These are phyloP conservation scores for Heliamphora exappendiculata DNA, from an alignment of 148 eudicot species.

Conservation along the genomic window DNA sequence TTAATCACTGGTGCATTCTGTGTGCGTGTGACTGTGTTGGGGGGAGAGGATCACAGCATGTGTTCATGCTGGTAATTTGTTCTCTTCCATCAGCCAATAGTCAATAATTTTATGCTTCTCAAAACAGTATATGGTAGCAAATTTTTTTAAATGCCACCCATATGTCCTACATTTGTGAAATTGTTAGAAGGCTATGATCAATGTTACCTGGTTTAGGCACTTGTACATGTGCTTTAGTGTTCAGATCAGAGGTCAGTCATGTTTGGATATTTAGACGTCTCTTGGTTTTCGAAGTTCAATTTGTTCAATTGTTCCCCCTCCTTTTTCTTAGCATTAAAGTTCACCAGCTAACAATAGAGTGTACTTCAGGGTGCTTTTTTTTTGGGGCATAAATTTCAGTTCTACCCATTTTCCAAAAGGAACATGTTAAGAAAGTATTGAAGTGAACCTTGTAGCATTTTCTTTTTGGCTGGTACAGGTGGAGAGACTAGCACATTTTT, in stretches of 20 bases:
- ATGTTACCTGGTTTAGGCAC: slow-evolving; percentile 1
- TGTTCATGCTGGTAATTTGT: background rate
- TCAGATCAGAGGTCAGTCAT: background rate
- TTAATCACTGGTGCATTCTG: no score
- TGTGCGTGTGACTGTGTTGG: background rate
- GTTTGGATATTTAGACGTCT: background rate
- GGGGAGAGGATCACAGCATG: background rate
- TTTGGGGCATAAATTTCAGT: no score
- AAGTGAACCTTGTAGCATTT: no score
- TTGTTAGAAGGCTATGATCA: background rate
- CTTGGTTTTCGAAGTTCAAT: background rate
- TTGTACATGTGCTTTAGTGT: background rate
- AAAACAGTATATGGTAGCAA: background rate
- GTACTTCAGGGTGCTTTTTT: no score
- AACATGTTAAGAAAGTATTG: background rate
- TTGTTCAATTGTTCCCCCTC: no score
- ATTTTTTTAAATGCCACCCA: background rate
- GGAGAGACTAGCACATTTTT: no score
- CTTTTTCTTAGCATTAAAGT: no score
- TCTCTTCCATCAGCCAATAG: background rate
- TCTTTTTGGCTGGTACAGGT: no score
- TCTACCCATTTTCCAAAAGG: no score
- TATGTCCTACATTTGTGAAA: background rate
- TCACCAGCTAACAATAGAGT: no score
- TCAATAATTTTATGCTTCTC: background rate